Evolutionary conservation across 164 flowering plant genomes (phyloP).

Genomic region (Chloranthus sessilifolius): DNA sequence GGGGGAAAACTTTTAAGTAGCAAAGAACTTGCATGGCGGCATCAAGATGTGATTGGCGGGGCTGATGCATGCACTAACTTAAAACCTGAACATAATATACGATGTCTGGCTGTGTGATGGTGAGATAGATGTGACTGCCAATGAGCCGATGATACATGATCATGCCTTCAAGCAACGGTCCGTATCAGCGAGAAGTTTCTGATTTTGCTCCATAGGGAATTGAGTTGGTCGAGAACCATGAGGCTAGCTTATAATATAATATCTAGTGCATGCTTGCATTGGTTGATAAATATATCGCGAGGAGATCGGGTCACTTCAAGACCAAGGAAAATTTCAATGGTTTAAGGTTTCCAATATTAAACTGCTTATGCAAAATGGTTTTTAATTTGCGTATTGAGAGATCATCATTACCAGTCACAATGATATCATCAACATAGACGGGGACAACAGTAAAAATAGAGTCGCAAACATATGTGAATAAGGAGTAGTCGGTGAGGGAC

Average conservation of each 20-base stretch:
- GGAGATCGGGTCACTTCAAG: neutral
- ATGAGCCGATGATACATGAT: neutral
- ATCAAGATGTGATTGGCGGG: neutral
- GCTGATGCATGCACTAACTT: neutral
- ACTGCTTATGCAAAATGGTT: neutral
- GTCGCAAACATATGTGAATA: neutral
- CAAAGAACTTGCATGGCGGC: neutral
- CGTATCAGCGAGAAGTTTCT: neutral
- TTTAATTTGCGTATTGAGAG: neutral
- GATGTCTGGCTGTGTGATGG: neutral
- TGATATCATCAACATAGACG: neutral
- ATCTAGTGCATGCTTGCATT: neutral
- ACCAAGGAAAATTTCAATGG: neutral
- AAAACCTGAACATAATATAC: neutral
- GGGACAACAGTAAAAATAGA: neutral
- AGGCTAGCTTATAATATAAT: neutral
- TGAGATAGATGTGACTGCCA: too few relatives aligned
- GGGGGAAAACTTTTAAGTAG: neutral
- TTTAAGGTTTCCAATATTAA: neutral
- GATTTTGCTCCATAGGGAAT: neutral
- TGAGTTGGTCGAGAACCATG: neutral
- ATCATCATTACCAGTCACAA: neutral
- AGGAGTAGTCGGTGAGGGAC: neutral
- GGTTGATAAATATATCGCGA: neutral
- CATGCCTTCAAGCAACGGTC: neutral